Evolutionary conservation across 768 basidiomycete genomes (phyloP), one percentile per base, ranked within the genome.

Genomic region (Lactifluus hygrophoroides): DNA sequence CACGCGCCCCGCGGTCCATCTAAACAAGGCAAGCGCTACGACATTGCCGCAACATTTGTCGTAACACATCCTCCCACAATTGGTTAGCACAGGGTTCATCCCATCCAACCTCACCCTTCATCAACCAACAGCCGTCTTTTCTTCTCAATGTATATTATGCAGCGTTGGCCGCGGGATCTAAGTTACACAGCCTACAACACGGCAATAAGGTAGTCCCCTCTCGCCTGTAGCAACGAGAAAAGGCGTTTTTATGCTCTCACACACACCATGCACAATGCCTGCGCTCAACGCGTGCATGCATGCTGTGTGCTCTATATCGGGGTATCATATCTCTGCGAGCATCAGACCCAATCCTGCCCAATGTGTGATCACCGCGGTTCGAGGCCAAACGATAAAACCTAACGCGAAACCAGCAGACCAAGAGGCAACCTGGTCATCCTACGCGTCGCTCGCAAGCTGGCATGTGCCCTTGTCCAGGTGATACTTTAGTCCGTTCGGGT

Each of bases 401-500:
- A 11, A 21, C 16, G 5, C 7, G 53, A 43, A 21, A 28, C 45
- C 14, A 40, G 40, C 37, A 23, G 23, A 5, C 55, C n/a, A n/a
- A n/a, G 17, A 45, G 53, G 10, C 28, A 5, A 4, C 16, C 45
- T 6, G 7, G 14, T 21, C 8, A 16, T 19, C 44, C 38, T 51
- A 63, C 27, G 54, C 50, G 37, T 55, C 54, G 28, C 49, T 53
- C 53, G 50, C 76, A 38, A 77, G 71, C 57, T 73, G 76, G 67
- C 86, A 86, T 2, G 80, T 84, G 11, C 84, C 84, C 65, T 82
- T 85, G 64, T 83, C 80, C 51, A 82, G 69, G 63, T 86, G 84
- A 64, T 86, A 85, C 67, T 83, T 83, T 46, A 85, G 72, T 10
- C 85, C 84, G 61, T 84, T 85, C 8, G 82, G 77, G 68, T 83